Base-by-base conservation (phyloP, 352 stramenopile species). In the Halophytophthora batemanensis region DNA sequence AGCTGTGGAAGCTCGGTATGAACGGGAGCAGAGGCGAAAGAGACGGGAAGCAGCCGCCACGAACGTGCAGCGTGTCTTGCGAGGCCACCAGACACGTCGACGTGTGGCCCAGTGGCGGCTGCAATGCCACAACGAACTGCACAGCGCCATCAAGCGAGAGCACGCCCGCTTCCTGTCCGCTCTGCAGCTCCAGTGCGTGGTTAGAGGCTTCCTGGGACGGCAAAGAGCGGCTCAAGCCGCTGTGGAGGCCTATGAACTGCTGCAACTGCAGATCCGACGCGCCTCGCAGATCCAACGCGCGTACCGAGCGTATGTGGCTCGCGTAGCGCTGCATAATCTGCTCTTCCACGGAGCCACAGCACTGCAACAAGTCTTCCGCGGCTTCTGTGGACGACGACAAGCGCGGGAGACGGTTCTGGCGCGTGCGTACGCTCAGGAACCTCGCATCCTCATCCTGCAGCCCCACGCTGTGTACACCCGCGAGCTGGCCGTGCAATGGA, bases 341-440 rank as follows among this genome's bases (percentile, higher is more conserved):
- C 39, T 84, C 21, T 72, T 67, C 37, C 45, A 61, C 1, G 65
- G 72, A 17, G 64, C 77, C 3, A 74, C 51, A 0, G 51, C 69
- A n/a, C 21, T 93, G 11, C 79, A 93, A 49, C 64, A 71, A 11
- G 41, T 82, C 2, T 80, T 66, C 44, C 77, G 82, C 25, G 82
- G 79, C 1, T 75, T 71, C 45, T 10, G 50, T 0, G 79, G 75
- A 4, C 79, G 82, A 1, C 29, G 46, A 6, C 29, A 50, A 18
- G 79, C 74, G 7, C 48, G 69, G 2, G 10, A 12, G 36, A 55
- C 72, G 40, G 54, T 93, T 0, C 50, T 93, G 21, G 10, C 25
- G 7, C 68, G 55, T 10, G 61, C 69, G n/a, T 93, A 85, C 45
- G 35, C 44, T 1, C 42, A 17, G 2, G 25, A 59, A 10, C 79